These are phyloP conservation scores for Didymella glomerata DNA, from an alignment of 2,329 filamentous ascomycete genomes.

Conservation along the genomic window DNA sequence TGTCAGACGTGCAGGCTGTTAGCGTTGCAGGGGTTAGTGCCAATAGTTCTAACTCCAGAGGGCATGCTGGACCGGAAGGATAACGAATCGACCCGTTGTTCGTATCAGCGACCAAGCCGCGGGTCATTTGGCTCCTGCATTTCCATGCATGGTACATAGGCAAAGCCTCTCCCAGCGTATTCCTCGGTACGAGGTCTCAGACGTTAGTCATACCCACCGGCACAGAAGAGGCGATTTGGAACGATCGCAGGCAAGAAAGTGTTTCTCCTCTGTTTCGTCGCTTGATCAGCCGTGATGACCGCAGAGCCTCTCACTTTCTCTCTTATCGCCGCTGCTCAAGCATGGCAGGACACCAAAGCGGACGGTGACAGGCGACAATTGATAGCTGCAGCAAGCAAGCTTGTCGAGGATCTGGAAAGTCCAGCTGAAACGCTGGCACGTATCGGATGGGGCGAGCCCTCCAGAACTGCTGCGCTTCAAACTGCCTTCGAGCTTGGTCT, in stretches of 20 bases:
- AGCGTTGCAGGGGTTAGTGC: background rate
- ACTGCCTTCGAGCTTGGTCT: slow-evolving; percentile 6
- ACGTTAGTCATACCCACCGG: background rate
- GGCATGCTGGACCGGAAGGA: too few relatives aligned
- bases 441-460: slow-evolving; percentile 5
- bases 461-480: slow-evolving; percentile 9
- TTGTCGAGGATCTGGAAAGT: background rate
- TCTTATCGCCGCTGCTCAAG: background rate
- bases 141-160: background rate
- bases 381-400: slow-evolving; percentile 10
- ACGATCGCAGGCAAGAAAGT: background rate
- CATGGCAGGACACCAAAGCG: background rate
- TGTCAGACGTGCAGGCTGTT: background rate
- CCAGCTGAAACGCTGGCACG: slow-evolving; percentile 8
- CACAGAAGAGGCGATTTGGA: background rate
- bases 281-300: background rate
- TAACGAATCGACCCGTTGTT: too few relatives aligned
- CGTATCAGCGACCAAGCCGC: too few relatives aligned
- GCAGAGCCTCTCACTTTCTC: background rate
- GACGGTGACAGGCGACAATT: background rate
- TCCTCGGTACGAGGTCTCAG: background rate
- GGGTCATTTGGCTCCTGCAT: background rate
- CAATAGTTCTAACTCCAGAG: too few relatives aligned
- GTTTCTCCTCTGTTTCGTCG: background rate
- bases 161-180: too few relatives aligned